phyloP scores from a whole-genome alignment of 2,329 filamentous ascomycete genomes.

The Hypoxylon sp. region DNA sequence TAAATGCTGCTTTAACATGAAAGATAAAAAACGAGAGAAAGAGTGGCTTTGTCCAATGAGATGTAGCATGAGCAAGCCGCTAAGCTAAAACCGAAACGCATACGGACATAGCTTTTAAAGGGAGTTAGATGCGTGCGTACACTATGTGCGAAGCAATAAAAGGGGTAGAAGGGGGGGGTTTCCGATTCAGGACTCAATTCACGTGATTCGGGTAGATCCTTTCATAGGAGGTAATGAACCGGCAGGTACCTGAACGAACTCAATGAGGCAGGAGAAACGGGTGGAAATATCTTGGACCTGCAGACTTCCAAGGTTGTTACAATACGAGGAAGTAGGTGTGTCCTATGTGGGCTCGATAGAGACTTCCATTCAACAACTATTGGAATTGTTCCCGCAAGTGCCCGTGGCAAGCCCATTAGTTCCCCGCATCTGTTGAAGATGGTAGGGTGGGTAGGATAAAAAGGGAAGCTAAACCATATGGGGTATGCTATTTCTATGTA shows the following conservation, averaged over 20 bases:
- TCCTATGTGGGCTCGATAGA: constrained; percentile 15
- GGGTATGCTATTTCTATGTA: background rate
- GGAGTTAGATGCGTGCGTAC: background rate
- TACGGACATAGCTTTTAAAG: constrained; percentile 2
- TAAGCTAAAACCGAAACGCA: constrained; percentile 21
- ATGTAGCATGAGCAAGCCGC: constrained; percentile 16
- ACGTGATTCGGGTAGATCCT: constrained; percentile 33
- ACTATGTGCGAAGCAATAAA: constrained; percentile 3
- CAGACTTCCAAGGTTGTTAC: constrained; percentile 6
- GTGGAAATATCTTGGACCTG: constrained; percentile 4
- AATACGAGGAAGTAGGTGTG: constrained; percentile 6
- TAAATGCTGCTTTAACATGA: constrained; percentile 32
- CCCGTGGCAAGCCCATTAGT: constrained; percentile 2
- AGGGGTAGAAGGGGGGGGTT: background rate
- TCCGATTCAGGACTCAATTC: constrained; percentile 28
- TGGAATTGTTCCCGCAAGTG: constrained; percentile 17
- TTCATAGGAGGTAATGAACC: constrained; percentile 19
- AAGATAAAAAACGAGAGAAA: constrained; percentile 9
- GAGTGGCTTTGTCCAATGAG: constrained; percentile 20
- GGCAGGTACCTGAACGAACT: constrained; percentile 4
- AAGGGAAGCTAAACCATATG: constrained; percentile 25
- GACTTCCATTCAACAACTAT: constrained; percentile 12
- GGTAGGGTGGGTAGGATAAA: background rate
- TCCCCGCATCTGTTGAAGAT: constrained; percentile 37
- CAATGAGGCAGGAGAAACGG: constrained; percentile 18